These are phyloP conservation scores for Solanum dulcamara DNA, from an alignment of 257 asterid genomes.

Conservation along the genomic window DNA sequence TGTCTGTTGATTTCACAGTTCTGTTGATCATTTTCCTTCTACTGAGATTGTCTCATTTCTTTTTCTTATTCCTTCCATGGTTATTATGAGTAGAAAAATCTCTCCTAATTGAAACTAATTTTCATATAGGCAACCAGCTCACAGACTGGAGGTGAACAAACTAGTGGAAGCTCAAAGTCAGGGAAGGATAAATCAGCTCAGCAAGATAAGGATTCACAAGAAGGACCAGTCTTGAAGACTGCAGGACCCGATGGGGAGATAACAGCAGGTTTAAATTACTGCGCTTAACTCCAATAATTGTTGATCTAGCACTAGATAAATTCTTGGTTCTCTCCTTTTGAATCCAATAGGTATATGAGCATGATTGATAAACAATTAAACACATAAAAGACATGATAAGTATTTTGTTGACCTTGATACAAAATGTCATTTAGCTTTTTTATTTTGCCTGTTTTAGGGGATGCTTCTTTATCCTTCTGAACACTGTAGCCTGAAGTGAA, in stretches of 20 bases:
- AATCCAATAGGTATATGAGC: not conserved
- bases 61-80: not conserved
- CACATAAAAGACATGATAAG: not conserved
- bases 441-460: not conserved
- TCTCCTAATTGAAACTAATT: not conserved
- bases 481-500: not conserved
- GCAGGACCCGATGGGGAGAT: constrained; percentile 97
- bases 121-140: constrained; percentile 72
- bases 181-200: constrained; percentile 69
- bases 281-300: not conserved
- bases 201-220: constrained; percentile 74
- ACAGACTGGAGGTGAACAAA: constrained; percentile 63
- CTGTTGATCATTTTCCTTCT: not conserved
- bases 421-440: not conserved
- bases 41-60: not conserved
- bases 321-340: not conserved
- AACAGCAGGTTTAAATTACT: constrained; percentile 55
- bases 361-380: not conserved
- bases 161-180: constrained; percentile 72
- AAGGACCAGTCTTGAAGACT: constrained; percentile 63
- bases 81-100: not conserved
- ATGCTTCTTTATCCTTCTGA: not conserved
- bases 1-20: not conserved
- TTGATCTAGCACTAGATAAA: not conserved
- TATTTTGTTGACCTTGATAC: not conserved